phyloP scores from a whole-genome alignment of 2,329 filamentous ascomycete species.

The Fusarium clavum region DNA sequence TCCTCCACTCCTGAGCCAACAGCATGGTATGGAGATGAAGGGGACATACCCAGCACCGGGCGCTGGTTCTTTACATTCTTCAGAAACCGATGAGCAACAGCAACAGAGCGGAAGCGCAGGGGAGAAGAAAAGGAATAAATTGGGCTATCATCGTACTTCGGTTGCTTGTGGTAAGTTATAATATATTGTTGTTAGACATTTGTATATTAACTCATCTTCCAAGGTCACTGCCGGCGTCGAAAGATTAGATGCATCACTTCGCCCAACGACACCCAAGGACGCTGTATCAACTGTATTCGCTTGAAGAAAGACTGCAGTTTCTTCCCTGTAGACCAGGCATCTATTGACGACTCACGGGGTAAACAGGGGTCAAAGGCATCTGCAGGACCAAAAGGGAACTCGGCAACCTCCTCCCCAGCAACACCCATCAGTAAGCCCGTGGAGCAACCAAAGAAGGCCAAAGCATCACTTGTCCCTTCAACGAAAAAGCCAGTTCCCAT shows the following conservation, averaged over 20 bases:
- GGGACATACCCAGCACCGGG: constrained; percentile 64
- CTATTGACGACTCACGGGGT: constrained; percentile 59
- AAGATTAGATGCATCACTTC: constrained; percentile 93
- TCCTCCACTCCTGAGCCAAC: constrained; percentile 52
- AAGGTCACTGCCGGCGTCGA: constrained; percentile 89
- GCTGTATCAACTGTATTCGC: constrained; percentile 92
- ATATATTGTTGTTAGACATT: neutral
- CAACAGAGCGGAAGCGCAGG: constrained; percentile 51
- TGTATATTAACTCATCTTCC: constrained; percentile 7
- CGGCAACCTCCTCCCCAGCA: constrained; percentile 63
- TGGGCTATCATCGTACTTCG: constrained; percentile 94
- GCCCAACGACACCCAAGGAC: constrained; percentile 75
- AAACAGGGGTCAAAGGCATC: constrained; percentile 56
- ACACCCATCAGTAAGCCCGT: constrained; percentile 56
- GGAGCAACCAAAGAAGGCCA: constrained; percentile 53
- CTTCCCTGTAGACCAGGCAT: constrained; percentile 85
- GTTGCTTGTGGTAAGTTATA: constrained; percentile 88
- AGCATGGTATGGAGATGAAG: constrained; percentile 55
- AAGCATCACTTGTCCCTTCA: constrained; percentile 57
- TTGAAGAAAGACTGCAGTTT: constrained; percentile 96
- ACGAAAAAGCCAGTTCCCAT: constrained; percentile 58
- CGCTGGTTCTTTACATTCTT: constrained; percentile 56
- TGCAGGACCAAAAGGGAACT: constrained; percentile 55
- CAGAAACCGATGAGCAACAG: constrained; percentile 49
- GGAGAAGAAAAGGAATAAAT: constrained; percentile 81